Evolutionary conservation across 164 flowering plant species (phyloP).

Genomic region (Tetracentron sinense): DNA sequence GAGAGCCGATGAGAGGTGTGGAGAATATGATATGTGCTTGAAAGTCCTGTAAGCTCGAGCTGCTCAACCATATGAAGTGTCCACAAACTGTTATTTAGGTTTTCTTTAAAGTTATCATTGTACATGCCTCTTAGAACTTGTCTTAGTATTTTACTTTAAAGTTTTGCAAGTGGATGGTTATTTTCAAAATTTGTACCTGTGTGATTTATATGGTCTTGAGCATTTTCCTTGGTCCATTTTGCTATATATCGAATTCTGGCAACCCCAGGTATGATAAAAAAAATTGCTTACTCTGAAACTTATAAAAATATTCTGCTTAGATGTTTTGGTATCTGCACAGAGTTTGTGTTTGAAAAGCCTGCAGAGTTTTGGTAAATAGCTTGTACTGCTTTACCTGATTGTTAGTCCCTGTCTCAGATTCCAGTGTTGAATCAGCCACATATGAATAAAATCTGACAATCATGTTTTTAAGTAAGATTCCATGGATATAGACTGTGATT

Average conservation of each 20-base stretch:
- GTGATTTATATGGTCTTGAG: not conserved
- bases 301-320: not conserved
- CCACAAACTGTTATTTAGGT: not conserved
- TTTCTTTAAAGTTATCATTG: not conserved
- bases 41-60: not conserved
- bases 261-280: not conserved
- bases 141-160: not conserved
- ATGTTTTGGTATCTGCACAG: not conserved
- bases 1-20: not conserved
- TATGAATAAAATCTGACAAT: no score
- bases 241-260: not conserved
- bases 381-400: no score
- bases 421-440: no score
- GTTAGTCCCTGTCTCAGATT: no score
- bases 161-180: not conserved
- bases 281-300: not conserved
- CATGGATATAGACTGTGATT: no score
- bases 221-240: not conserved
- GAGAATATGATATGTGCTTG: not conserved
- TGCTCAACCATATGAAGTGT: not conserved
- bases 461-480: no score
- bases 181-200: not conserved
- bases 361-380: not conserved
- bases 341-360: not conserved
- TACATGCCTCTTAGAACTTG: not conserved